phyloP scores from a whole-genome alignment of 1,284 basidiomycete species.

The Paramarasmius palmivorus region DNA sequence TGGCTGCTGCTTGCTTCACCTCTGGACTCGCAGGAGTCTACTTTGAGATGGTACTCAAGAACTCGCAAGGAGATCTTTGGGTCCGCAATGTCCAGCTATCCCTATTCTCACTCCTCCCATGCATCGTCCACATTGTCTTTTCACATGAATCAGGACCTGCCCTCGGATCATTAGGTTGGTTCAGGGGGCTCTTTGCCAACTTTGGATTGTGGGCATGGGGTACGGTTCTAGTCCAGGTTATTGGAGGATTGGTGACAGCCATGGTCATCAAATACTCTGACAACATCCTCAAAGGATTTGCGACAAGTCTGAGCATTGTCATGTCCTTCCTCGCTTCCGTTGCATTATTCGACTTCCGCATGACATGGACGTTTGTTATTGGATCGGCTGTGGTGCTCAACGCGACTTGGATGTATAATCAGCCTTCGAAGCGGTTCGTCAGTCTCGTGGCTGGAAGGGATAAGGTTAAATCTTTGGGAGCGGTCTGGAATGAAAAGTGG shows the following conservation, averaged over 20 bases:
- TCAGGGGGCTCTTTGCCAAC: constrained; percentile 62
- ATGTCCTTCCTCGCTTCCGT: constrained; percentile 91
- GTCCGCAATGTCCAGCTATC: constrained; percentile 96
- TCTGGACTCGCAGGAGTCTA: constrained; percentile 98
- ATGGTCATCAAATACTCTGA: constrained; percentile 86
- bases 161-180: constrained; percentile 28
- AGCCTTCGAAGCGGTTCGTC: constrained; percentile 40
- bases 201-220: constrained; percentile 92
- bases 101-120: constrained; percentile 90
- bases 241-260: constrained; percentile 90
- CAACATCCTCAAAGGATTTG: constrained; percentile 93
- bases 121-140: constrained; percentile 82
- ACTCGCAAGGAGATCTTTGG: constrained; percentile 88
- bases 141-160: constrained; percentile 36
- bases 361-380: constrained; percentile 83
- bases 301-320: constrained; percentile 90
- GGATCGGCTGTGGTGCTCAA: constrained; percentile 83
- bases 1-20: constrained; percentile 90
- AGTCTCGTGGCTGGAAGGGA: constrained; percentile 20
- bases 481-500: constrained; percentile 32
- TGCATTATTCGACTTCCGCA: constrained; percentile 83
- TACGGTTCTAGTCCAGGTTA: constrained; percentile 85
- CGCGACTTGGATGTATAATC: constrained; percentile 91
- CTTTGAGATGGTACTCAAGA: constrained; percentile 97
- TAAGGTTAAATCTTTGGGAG: constrained; percentile 11